These are phyloP conservation scores for Cyclotella distinguenda DNA, from an alignment of 108 stramenopile species.

Conservation along the genomic window DNA sequence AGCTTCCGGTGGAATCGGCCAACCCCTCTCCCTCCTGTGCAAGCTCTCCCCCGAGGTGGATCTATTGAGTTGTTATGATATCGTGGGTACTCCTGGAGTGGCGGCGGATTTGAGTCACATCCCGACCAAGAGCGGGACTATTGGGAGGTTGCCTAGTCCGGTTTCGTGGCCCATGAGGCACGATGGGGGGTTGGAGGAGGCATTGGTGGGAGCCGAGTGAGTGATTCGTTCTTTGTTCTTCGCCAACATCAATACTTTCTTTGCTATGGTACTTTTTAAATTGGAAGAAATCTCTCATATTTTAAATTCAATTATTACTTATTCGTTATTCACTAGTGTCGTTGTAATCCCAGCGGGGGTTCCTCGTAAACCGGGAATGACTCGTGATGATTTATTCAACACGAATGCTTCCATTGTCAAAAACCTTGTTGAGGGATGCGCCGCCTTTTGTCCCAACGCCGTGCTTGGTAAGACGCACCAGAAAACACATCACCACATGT, in stretches of 20 bases:
- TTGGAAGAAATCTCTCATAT: no score
- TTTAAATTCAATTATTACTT: no score
- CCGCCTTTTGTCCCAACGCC: slow-evolving; percentile 94
- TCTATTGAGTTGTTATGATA: slow-evolving; percentile 87
- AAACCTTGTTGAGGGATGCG: slow-evolving; percentile 93
- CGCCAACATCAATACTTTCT: not conserved
- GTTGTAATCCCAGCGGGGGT: slow-evolving; percentile 99
- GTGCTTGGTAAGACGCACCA: slow-evolving; percentile 51
- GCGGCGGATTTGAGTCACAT: slow-evolving; percentile 96
- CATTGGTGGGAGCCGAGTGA: slow-evolving; percentile 78
- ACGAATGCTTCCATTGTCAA: slow-evolving; percentile 96
- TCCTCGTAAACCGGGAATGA: slow-evolving; percentile 98
- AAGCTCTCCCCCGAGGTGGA: slow-evolving; percentile 88
- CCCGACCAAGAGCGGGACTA: slow-evolving; percentile 57
- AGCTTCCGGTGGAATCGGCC: slow-evolving; percentile 98
- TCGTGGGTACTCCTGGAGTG: slow-evolving; percentile 94
- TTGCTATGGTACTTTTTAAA: not conserved
- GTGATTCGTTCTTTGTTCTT: not conserved
- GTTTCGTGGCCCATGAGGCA: slow-evolving; percentile 71
- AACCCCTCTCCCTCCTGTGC: slow-evolving; percentile 95
- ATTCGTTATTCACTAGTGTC: slow-evolving; percentile 29
- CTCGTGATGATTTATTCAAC: slow-evolving; percentile 96
- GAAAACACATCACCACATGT: not conserved
- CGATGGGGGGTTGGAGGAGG: slow-evolving; percentile 71
- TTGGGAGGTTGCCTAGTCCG: slow-evolving; percentile 65